Percentiles rank a stretch among this genome's conserved stretches.
Evolutionary conservation across 2,329 filamentous ascomycete species (phyloP).

Genomic region (Pestalotiopsis sp.): DNA sequence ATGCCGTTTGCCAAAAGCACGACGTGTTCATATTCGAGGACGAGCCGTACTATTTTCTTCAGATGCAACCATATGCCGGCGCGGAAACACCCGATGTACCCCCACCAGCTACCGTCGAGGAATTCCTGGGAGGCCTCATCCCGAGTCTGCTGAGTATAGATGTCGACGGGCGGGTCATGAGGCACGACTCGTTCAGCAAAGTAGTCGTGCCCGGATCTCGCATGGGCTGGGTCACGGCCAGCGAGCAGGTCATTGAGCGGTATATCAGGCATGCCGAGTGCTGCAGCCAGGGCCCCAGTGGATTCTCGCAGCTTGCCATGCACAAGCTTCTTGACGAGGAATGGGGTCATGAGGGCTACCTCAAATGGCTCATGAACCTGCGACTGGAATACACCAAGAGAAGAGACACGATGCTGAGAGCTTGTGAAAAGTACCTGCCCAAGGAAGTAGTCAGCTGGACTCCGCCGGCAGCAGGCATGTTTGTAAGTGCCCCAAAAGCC

Average conservation of each 20-base stretch:
- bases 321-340: slow-evolving; percentile 90
- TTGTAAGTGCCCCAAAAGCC: slow-evolving; percentile 62
- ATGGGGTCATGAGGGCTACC: slow-evolving; percentile 90
- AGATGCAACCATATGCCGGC: slow-evolving; percentile 77
- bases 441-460: slow-evolving; percentile 76
- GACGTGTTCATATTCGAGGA: slow-evolving; percentile 89
- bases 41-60: slow-evolving; percentile 93
- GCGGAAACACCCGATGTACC: slow-evolving; percentile 51
- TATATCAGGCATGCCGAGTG: slow-evolving; percentile 83
- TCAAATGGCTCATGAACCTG: slow-evolving; percentile 86
- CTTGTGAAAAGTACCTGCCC: slow-evolving; percentile 80
- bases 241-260: slow-evolving; percentile 80
- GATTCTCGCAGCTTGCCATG: slow-evolving; percentile 80
- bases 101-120: slow-evolving; percentile 63
- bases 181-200: slow-evolving; percentile 93
- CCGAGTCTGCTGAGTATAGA: slow-evolving; percentile 82
- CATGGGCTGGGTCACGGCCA: slow-evolving; percentile 86
- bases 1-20: slow-evolving; percentile 79
- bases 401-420: slow-evolving; percentile 74
- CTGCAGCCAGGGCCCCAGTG: slow-evolving; percentile 82
- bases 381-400: slow-evolving; percentile 80
- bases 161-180: slow-evolving; percentile 83
- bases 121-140: slow-evolving; percentile 74
- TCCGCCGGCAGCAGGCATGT: slow-evolving; percentile 88
- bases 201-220: slow-evolving; percentile 82